Evolutionary conservation across 176 grass and related monocot species (phyloP).

Genomic region (Urochloa ruziziensis): DNA sequence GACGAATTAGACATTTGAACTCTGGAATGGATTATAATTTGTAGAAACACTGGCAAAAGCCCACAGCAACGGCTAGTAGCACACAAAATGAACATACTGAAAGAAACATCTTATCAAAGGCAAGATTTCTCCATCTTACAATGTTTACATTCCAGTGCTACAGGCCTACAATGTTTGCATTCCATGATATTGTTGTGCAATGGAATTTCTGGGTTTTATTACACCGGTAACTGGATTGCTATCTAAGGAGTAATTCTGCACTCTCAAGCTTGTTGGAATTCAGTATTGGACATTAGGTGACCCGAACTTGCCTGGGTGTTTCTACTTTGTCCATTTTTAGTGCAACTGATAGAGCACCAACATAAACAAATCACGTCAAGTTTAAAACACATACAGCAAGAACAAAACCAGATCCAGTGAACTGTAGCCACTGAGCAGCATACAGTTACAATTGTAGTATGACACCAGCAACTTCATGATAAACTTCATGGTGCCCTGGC

Average conservation of each 20-base stretch:
- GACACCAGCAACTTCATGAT: background rate
- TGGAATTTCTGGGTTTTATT: constrained; percentile 11
- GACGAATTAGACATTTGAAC: background rate
- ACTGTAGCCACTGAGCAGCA: background rate
- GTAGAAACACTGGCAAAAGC: background rate
- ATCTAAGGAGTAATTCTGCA: background rate
- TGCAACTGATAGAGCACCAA: background rate
- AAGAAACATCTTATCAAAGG: background rate
- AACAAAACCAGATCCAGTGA: background rate
- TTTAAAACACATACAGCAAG: background rate
- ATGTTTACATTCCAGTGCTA: background rate
- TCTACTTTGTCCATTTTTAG: background rate
- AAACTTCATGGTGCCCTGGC: background rate
- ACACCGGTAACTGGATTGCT: background rate
- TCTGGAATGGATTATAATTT: background rate
- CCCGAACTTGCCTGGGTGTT: constrained; percentile 19
- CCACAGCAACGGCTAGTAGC: background rate
- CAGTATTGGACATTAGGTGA: background rate
- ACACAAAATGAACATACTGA: background rate
- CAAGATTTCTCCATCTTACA: background rate
- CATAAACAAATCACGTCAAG: background rate
- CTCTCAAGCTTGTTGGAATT: background rate
- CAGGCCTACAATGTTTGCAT: background rate
- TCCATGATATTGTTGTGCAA: background rate
- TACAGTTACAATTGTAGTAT: background rate